A percentile compares a stretch with the other conserved stretches of the same genome.
phyloP scores from a whole-genome alignment of 2,329 filamentous ascomycete species.

The Aspergillus quadrilineatus region DNA sequence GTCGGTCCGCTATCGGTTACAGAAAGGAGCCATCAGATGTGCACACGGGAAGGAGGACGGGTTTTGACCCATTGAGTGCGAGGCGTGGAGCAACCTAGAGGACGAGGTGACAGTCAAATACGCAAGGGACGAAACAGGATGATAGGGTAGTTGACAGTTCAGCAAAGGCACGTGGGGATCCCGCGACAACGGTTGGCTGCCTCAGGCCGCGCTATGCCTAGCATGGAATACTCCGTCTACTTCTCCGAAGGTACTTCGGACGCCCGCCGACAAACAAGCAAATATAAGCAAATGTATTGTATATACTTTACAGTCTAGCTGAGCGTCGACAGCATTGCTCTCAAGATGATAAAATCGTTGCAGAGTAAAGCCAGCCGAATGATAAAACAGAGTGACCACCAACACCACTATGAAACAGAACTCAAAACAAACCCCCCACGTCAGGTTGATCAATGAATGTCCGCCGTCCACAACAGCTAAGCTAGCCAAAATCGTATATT shows the following conservation, averaged over 20 bases:
- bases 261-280: too few relatives aligned
- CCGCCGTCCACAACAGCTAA: background rate
- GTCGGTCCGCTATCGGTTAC: background rate
- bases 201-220: background rate
- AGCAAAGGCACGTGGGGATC: constrained; percentile 3
- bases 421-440: background rate
- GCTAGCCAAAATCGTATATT: background rate
- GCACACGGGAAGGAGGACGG: background rate
- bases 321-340: too few relatives aligned
- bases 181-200: constrained; percentile 5
- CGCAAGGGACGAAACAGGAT: background rate
- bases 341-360: too few relatives aligned
- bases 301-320: too few relatives aligned
- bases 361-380: background rate
- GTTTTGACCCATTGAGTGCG: background rate
- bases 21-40: background rate
- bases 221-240: too few relatives aligned
- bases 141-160: constrained; percentile 4
- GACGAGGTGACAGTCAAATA: background rate
- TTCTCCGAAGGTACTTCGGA: too few relatives aligned
- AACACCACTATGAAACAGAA: background rate
- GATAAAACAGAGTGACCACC: background rate
- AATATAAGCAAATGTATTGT: too few relatives aligned
- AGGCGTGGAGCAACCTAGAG: background rate
- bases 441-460: background rate